Evolutionary conservation across 371 early-diverging fungal genomes (phyloP).

Genomic region (Mucor plumbeus): DNA sequence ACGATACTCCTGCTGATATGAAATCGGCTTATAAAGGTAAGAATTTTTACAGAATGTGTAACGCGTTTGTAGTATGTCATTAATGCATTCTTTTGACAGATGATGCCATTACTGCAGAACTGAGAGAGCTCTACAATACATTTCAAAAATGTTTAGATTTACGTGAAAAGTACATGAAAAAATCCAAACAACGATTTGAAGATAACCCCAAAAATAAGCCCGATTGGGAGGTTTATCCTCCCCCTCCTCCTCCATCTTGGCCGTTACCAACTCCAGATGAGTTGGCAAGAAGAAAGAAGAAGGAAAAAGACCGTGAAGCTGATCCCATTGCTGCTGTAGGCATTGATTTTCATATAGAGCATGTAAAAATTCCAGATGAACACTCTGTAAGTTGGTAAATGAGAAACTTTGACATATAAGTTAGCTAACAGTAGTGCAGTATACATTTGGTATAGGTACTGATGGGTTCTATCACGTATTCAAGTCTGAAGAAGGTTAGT

Average conservation of each 20-base stretch:
- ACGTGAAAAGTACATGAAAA: slow-evolving; percentile 86
- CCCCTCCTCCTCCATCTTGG: slow-evolving; percentile 83
- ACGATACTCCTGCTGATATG: slow-evolving; percentile 12
- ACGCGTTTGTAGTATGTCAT: background rate
- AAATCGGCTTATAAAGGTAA: slow-evolving; percentile 14
- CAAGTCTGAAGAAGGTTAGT: slow-evolving; percentile 25
- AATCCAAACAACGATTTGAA: slow-evolving; percentile 74
- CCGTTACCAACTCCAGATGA: slow-evolving; percentile 56
- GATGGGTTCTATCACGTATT: slow-evolving; percentile 47
- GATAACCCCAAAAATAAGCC: slow-evolving; percentile 88
- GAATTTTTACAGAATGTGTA: background rate
- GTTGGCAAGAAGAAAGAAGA: slow-evolving; percentile 43
- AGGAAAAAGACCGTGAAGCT: slow-evolving; percentile 54
- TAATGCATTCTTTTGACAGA: slow-evolving; percentile 23
- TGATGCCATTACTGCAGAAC: slow-evolving; percentile 60
- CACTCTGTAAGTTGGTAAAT: slow-evolving; percentile 44
- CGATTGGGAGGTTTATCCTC: slow-evolving; percentile 90
- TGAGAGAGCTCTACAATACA: slow-evolving; percentile 52
- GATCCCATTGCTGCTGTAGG: slow-evolving; percentile 58
- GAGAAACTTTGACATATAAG: background rate
- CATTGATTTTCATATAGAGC: slow-evolving; percentile 64
- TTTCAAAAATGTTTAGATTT: slow-evolving; percentile 79
- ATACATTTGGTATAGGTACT: slow-evolving; percentile 28
- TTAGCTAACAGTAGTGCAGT: slow-evolving; percentile 20
- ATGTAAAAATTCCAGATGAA: slow-evolving; percentile 68